These are phyloP conservation scores for Neostapfia colusana DNA, from an alignment of 176 grass and related monocot species.

Conservation along the genomic window DNA sequence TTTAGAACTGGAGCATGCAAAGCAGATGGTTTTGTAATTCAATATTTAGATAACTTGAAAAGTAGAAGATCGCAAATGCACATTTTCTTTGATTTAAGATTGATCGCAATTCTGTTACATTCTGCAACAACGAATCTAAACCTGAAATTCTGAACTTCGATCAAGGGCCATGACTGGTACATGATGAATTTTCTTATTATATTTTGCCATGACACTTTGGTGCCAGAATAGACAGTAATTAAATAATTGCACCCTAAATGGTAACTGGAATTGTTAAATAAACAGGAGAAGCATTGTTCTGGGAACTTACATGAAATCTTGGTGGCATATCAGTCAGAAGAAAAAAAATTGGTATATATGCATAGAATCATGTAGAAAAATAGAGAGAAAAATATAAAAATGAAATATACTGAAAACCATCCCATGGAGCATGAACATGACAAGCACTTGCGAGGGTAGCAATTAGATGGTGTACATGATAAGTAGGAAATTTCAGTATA, in stretches of 20 bases:
- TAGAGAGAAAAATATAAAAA: background rate
- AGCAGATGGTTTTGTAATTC: background rate
- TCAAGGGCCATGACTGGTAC: background rate
- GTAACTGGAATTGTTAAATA: background rate
- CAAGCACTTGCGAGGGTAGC: background rate
- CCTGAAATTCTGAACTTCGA: background rate
- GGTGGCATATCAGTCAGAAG: background rate
- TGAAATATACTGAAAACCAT: background rate
- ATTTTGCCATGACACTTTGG: background rate
- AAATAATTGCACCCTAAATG: background rate
- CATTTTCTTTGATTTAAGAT: background rate
- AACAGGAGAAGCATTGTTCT: background rate
- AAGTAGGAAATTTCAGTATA: conserved; percentile 30
- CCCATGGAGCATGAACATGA: background rate
- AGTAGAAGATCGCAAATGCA: no score
- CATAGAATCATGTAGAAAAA: background rate
- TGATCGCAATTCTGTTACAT: background rate
- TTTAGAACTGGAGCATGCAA: background rate
- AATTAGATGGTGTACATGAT: background rate
- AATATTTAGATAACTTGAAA: background rate
- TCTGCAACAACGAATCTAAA: background rate
- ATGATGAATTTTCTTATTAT: background rate
- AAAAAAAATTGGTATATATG: no score
- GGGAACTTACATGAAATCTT: background rate
- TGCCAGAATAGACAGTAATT: background rate